Evolutionary conservation across 2,329 filamentous ascomycete genomes (phyloP).

Genomic region (Hymenotorrendiella dingleyae): DNA sequence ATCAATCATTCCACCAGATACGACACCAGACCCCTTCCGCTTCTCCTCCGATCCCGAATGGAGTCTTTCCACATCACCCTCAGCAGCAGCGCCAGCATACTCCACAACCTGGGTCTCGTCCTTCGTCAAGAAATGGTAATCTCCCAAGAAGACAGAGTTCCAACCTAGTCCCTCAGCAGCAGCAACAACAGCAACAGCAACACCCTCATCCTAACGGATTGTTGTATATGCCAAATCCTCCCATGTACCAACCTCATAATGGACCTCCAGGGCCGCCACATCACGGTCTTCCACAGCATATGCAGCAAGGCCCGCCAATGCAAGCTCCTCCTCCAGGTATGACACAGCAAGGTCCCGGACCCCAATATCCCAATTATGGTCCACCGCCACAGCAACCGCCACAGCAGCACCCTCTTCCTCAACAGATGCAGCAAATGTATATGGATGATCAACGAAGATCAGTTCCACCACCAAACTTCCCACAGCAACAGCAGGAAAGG

Average conservation of each 20-base stretch:
- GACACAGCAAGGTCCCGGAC: conserved; percentile 33
- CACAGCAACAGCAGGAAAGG: conserved; percentile 44
- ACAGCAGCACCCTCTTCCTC: conserved; percentile 33
- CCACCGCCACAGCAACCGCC: conserved; percentile 26
- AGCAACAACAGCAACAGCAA: conserved; percentile 55
- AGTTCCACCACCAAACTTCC: conserved; percentile 59
- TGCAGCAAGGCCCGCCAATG: conserved; percentile 33
- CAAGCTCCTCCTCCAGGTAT: conserved; percentile 22
- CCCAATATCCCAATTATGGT: conserved; percentile 38
- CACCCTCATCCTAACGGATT: conserved; percentile 65
- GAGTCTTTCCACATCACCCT: conserved; percentile 33
- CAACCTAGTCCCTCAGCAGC: conserved; percentile 63
- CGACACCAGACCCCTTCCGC: conserved; percentile 77
- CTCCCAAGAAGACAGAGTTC: conserved; percentile 70
- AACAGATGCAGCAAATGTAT: conserved; percentile 59
- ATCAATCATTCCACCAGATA: conserved; percentile 70
- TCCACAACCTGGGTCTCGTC: conserved; percentile 68
- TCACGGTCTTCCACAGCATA: conserved; percentile 32
- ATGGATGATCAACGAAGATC: conserved; percentile 71
- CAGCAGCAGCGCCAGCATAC: conserved; percentile 62
- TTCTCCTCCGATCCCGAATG: conserved; percentile 75
- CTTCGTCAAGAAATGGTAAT: conserved; percentile 76
- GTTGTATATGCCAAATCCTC: conserved; percentile 78
- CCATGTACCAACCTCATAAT: conserved; percentile 71
- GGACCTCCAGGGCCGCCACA: conserved; percentile 21